Conservation (phyloP, 169 alveolate species). For the Amoebophrya sp. region DNA sequence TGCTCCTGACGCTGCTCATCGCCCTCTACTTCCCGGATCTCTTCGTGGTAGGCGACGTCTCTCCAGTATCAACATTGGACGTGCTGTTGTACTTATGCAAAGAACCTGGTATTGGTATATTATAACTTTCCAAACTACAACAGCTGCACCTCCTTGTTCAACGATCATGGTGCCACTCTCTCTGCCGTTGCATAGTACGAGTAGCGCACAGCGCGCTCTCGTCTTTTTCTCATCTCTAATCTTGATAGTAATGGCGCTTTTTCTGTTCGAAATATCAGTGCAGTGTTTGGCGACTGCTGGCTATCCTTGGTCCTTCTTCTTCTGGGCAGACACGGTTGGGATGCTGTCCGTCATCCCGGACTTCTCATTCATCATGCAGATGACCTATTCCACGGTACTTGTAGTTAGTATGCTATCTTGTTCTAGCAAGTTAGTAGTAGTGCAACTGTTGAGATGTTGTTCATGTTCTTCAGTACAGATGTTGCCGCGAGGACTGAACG, state of each 20-base stretch:
- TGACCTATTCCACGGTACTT: background rate
- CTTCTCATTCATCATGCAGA: background rate
- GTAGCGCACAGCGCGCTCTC: too few relatives aligned
- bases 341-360: background rate
- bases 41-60: background rate
- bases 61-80: background rate
- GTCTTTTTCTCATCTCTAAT: too few relatives aligned
- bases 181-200: too few relatives aligned
- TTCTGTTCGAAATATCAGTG: background rate
- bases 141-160: too few relatives aligned
- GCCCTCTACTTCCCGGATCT: slow-evolving; percentile 1
- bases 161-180: too few relatives aligned
- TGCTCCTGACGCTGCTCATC: background rate
- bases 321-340: background rate
- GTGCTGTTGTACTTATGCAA: background rate
- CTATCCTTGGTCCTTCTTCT: background rate
- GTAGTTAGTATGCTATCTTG: background rate
- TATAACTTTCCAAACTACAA: too few relatives aligned
- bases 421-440: too few relatives aligned
- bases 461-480: too few relatives aligned
- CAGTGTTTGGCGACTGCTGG: background rate
- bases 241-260: too few relatives aligned
- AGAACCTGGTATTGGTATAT: too few relatives aligned
- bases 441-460: too few relatives aligned
- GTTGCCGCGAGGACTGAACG: too few relatives aligned